Evolutionary conservation across 805 yeast species (phyloP).

Genomic region (Ogataea paraovalis): DNA sequence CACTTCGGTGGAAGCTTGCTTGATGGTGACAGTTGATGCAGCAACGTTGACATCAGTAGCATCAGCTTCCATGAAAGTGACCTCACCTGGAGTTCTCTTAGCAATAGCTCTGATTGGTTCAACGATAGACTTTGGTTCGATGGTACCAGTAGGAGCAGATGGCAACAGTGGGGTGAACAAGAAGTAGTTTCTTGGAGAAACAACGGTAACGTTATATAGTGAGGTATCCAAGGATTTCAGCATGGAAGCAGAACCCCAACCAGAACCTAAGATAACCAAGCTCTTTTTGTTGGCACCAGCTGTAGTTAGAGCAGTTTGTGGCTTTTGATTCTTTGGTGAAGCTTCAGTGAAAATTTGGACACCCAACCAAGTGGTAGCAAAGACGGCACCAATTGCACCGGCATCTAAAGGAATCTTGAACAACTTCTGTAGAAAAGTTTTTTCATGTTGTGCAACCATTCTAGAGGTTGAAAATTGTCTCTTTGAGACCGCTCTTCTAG

Average conservation of each 20-base stretch:
- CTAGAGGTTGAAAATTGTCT: constrained; percentile 21
- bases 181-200: constrained; percentile 54
- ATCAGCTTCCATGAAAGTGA: constrained; percentile 51
- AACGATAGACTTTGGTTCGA: constrained; percentile 47
- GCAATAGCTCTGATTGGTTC: constrained; percentile 53
- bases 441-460: constrained; percentile 17
- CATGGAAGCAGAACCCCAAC: constrained; percentile 53
- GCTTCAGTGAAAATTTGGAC: constrained; percentile 36
- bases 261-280: constrained; percentile 43
- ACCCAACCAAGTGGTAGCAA: constrained; percentile 36
- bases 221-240: constrained; percentile 51
- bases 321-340: constrained; percentile 39
- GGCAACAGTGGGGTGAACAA: constrained; percentile 54
- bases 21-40: constrained; percentile 40
- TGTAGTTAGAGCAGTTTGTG: constrained; percentile 41
- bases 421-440: constrained; percentile 19
- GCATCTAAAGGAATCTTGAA: constrained; percentile 26
- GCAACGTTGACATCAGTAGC: constrained; percentile 48
- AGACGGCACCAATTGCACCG: constrained; percentile 25
- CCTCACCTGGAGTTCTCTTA: constrained; percentile 47
- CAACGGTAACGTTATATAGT: constrained; percentile 49
- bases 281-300: constrained; percentile 44
- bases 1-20: constrained; percentile 45
- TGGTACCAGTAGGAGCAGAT: constrained; percentile 53
- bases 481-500: constrained; percentile 12